phyloP scores from a whole-genome alignment of 2,329 filamentous ascomycete genomes.

The Aspergillus clavatus region DNA sequence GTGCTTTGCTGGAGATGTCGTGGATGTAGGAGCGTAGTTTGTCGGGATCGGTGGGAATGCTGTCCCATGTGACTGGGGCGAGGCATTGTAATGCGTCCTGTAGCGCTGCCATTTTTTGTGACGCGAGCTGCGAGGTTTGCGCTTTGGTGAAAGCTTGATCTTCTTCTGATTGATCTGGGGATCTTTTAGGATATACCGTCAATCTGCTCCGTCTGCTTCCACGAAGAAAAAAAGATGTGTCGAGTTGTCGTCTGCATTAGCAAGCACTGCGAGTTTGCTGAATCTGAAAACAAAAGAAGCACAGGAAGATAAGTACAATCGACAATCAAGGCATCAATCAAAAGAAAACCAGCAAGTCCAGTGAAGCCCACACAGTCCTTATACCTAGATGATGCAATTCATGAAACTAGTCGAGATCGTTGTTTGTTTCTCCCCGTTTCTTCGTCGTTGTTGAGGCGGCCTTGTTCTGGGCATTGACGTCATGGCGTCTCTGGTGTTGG shows the following conservation, averaged over 20 bases:
- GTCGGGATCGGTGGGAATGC: slow-evolving; percentile 41
- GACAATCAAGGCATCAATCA: too few species aligned
- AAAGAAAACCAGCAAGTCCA: too few species aligned
- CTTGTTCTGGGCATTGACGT: slow-evolving; percentile 2
- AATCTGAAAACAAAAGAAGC: too few species aligned
- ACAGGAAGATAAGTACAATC: too few species aligned
- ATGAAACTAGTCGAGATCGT: neutral
- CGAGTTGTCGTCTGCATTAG: too few species aligned
- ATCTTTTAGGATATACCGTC: neutral
- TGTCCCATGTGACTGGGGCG: slow-evolving; percentile 52
- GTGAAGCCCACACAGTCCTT: too few species aligned
- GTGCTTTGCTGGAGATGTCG: slow-evolving; percentile 61
- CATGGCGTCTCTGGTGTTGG: too few species aligned
- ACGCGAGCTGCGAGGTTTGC: neutral
- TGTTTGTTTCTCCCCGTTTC: neutral
- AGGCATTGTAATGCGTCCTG: slow-evolving; percentile 58
- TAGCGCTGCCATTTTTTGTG: slow-evolving; percentile 56
- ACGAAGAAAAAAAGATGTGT: too few species aligned
- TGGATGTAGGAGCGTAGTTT: slow-evolving; percentile 52
- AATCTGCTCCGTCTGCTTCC: too few species aligned
- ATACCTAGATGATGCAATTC: neutral
- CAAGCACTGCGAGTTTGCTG: too few species aligned
- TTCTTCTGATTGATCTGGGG: neutral
- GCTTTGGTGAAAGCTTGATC: slow-evolving; percentile 3
- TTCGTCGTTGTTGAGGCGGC: neutral